phyloP scores from a whole-genome alignment of 495 filamentous ascomycete genomes.

The Cercophora newfieldiana region DNA sequence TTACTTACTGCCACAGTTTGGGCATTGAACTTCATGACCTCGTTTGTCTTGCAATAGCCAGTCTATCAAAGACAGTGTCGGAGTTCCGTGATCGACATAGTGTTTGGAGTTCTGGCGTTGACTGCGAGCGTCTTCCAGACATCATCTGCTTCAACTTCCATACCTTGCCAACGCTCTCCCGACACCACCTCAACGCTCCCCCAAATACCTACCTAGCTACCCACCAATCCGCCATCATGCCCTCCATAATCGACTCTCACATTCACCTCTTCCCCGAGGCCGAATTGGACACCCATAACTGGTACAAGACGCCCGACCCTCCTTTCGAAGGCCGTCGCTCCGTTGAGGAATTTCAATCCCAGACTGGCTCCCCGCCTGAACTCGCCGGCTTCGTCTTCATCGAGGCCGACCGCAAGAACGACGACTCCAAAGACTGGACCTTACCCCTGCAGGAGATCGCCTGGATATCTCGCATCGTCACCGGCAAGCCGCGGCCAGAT shows the following conservation, averaged over 20 bases:
- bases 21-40: not conserved
- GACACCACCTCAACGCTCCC: too few relatives aligned
- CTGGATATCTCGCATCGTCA: slow-evolving; percentile 63
- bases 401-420: slow-evolving; percentile 74
- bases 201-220: too few relatives aligned
- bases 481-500: slow-evolving; percentile 53
- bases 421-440: slow-evolving; percentile 49
- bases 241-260: slow-evolving; percentile 69
- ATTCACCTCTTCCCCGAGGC: slow-evolving; percentile 77
- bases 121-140: not conserved
- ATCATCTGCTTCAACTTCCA: not conserved
- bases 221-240: not conserved
- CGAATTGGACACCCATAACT: slow-evolving; percentile 63
- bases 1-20: not conserved
- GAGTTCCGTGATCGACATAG: not conserved
- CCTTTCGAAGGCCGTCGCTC: slow-evolving; percentile 59
- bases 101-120: not conserved
- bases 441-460: slow-evolving; percentile 68
- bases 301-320: slow-evolving; percentile 58
- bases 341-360: slow-evolving; percentile 56
- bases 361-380: slow-evolving; percentile 32
- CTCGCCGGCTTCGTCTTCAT: slow-evolving; percentile 74
- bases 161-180: too few relatives aligned
- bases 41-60: too few relatives aligned
- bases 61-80: too few relatives aligned